Percentiles rank a stretch among this genome's conserved stretches.
These are phyloP conservation scores for Hypoxylon sp. DNA, from an alignment of 2,329 filamentous ascomycete genomes.

Conservation along the genomic window DNA sequence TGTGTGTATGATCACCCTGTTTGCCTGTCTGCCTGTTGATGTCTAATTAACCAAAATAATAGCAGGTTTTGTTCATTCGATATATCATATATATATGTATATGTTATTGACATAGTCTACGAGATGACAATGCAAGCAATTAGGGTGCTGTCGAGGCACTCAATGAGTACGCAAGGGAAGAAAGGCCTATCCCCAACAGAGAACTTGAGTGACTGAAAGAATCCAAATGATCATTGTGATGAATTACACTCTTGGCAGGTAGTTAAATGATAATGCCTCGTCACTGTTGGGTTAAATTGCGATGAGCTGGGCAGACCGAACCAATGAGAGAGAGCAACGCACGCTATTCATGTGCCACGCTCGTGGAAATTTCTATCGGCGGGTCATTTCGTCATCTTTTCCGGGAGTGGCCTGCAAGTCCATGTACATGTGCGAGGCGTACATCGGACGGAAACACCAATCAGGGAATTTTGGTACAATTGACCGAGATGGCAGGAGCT, in stretches of 20 bases:
- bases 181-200: too few relatives aligned
- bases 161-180: too few relatives aligned
- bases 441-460: neutral
- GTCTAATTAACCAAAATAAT: too few relatives aligned
- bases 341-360: slow-evolving; percentile 7
- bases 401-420: neutral
- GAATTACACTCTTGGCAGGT: neutral
- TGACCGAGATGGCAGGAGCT: slow-evolving; percentile 22
- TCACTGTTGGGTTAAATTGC: slow-evolving; percentile 23
- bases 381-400: slow-evolving; percentile 32
- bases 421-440: slow-evolving; percentile 5
- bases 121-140: too few relatives aligned
- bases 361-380: slow-evolving; percentile 21
- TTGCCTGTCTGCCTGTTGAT: too few relatives aligned
- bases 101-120: too few relatives aligned
- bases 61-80: too few relatives aligned
- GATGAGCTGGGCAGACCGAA: slow-evolving; percentile 21
- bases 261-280: slow-evolving; percentile 1
- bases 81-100: too few relatives aligned
- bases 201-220: too few relatives aligned
- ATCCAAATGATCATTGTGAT: neutral
- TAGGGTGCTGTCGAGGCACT: too few relatives aligned
- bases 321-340: slow-evolving; percentile 11
- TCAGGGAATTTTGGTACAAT: slow-evolving; percentile 13
- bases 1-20: too few relatives aligned